Conservation (phyloP, 2,329 filamentous ascomycete genomes). For the Trichoderma sp. region DNA sequence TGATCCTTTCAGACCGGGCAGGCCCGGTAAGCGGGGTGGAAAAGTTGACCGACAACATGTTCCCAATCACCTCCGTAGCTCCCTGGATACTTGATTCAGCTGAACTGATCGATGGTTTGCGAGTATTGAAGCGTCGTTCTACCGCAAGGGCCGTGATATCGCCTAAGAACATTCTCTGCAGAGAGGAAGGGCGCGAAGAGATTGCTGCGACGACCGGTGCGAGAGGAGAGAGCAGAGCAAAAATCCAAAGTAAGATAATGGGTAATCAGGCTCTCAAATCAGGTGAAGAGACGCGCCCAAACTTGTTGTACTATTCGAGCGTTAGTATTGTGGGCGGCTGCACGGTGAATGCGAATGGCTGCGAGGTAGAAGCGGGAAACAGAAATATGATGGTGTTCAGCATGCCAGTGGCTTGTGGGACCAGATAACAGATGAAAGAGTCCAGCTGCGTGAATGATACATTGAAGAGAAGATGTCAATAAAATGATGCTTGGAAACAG, state of each 20-base stretch:
- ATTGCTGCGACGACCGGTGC: background rate
- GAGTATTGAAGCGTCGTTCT: background rate
- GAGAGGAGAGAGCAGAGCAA: background rate
- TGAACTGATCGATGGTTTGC: background rate
- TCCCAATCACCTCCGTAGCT: background rate
- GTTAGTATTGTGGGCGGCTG: background rate
- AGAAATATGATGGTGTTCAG: background rate
- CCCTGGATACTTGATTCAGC: background rate
- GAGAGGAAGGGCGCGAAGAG: background rate
- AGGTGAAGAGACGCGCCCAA: background rate
- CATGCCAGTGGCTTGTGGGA: background rate
- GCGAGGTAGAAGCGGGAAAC: background rate
- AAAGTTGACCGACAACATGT: constrained; percentile 43
- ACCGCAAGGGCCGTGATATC: background rate
- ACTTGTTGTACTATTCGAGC: background rate
- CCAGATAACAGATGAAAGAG: background rate
- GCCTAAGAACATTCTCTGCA: constrained; percentile 3
- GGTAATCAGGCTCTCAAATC: background rate
- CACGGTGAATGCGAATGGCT: background rate
- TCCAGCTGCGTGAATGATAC: background rate
- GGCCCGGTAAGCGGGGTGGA: constrained; percentile 41
- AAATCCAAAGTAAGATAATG: background rate
- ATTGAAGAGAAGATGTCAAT: background rate
- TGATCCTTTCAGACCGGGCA: constrained; percentile 39
- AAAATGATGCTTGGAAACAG: background rate